These are phyloP conservation scores for Epichloe gansuensis DNA, from an alignment of 2,329 filamentous ascomycete species.

Conservation along the genomic window DNA sequence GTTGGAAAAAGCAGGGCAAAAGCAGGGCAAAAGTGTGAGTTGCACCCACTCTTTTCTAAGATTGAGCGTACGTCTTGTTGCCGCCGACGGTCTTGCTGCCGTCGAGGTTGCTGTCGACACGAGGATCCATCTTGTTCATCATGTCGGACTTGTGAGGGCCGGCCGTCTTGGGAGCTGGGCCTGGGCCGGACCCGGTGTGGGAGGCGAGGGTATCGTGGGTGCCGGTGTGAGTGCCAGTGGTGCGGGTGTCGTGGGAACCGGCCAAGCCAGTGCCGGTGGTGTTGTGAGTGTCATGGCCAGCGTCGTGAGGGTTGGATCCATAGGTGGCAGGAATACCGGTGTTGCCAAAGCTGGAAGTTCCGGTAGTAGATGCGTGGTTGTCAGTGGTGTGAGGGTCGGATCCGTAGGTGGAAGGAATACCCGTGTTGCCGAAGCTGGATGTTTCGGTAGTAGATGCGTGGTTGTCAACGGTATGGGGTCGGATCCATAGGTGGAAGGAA, in stretches of 20 bases:
- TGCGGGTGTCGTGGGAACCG: neutral
- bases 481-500: constrained; percentile 15
- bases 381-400: too few relatives aligned
- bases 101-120: constrained; percentile 44
- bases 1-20: too few relatives aligned
- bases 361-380: too few relatives aligned
- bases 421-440: too few relatives aligned
- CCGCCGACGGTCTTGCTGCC: constrained; percentile 41
- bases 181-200: constrained; percentile 12
- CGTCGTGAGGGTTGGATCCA: neutral
- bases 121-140: constrained; percentile 43
- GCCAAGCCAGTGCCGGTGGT: neutral
- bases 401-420: neutral
- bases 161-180: constrained; percentile 23
- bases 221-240: neutral
- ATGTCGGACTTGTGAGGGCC: constrained; percentile 38
- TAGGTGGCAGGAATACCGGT: too few relatives aligned
- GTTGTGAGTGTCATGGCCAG: constrained; percentile 3
- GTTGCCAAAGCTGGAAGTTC: too few relatives aligned
- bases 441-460: constrained; percentile 1
- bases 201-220: neutral
- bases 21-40: neutral
- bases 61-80: constrained; percentile 33
- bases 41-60: constrained; percentile 20
- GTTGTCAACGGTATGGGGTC: constrained; percentile 16